Evolutionary conservation across 176 grass and related monocot genomes (phyloP).

Genomic region (Oryza officinalis): DNA sequence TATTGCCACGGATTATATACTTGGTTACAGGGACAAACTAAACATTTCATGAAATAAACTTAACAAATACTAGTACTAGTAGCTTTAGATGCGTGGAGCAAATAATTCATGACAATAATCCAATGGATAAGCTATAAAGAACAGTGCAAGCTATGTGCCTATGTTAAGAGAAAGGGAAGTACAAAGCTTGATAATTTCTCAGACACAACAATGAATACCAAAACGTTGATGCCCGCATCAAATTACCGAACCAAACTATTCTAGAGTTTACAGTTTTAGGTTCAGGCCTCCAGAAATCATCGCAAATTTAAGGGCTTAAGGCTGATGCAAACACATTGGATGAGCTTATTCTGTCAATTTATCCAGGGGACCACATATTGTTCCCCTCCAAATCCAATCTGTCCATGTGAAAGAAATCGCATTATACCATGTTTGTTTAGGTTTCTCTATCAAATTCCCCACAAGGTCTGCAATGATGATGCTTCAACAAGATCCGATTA

Average conservation of each 20-base stretch:
- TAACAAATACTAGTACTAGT: too few relatives aligned
- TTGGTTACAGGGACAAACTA: too few relatives aligned
- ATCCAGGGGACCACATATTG: not conserved
- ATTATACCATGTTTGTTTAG: constrained; percentile 16
- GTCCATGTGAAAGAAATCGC: not conserved
- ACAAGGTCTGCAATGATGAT: not conserved
- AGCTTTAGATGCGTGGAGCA: too few relatives aligned
- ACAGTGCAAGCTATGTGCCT: not conserved
- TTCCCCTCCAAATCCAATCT: constrained; percentile 17
- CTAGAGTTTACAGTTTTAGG: not conserved
- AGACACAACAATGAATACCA: not conserved
- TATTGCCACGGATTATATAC: too few relatives aligned
- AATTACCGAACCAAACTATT: not conserved
- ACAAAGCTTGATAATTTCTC: not conserved
- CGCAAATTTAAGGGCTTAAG: constrained; percentile 24
- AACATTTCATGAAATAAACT: too few relatives aligned
- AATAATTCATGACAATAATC: too few relatives aligned
- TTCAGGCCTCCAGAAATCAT: constrained; percentile 4
- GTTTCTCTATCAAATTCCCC: constrained; percentile 37
- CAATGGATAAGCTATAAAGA: too few relatives aligned
- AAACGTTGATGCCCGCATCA: not conserved
- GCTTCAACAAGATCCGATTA: not conserved
- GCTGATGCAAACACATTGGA: not conserved
- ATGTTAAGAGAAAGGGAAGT: not conserved
- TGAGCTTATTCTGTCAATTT: constrained; percentile 13